Evolutionary conservation across 176 grass and related monocot genomes (phyloP).

Genomic region (Chrysopogon serrulatus): DNA sequence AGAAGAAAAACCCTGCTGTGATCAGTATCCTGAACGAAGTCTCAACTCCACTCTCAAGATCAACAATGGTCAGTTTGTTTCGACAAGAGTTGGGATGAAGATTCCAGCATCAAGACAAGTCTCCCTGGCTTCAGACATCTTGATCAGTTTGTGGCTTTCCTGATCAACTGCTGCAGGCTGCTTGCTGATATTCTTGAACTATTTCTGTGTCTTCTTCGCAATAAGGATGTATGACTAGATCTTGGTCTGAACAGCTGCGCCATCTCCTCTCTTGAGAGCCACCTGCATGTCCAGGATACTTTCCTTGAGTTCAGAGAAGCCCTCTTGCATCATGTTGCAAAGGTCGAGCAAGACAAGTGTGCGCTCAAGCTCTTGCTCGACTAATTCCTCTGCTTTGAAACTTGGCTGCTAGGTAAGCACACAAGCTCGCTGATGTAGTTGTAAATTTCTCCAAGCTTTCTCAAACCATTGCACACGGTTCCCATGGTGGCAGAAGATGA

Average conservation of each 20-base stretch:
- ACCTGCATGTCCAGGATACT: conserved; percentile 21
- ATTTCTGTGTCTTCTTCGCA: not conserved
- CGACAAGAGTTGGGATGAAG: not conserved
- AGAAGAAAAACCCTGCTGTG: conserved; percentile 13
- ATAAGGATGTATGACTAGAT: not conserved
- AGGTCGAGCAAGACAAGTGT: conserved; percentile 45
- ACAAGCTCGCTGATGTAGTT: conserved; percentile 21
- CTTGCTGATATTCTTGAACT: not conserved
- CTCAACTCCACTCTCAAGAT: conserved; percentile 9
- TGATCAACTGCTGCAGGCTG: not conserved
- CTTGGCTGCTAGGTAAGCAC: conserved; percentile 35
- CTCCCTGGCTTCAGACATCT: conserved; percentile 6
- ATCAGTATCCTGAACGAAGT: conserved; percentile 13
- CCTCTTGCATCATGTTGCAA: conserved; percentile 30
- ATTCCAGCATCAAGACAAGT: conserved; percentile 1
- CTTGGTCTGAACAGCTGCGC: conserved; percentile 1
- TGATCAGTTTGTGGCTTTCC: not conserved
- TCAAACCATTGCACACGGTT: not conserved
- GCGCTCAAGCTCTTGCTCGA: conserved; percentile 43
- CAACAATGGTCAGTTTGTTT: conserved; percentile 20
- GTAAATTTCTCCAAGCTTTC: conserved; percentile 20
- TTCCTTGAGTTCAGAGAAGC: conserved; percentile 25
- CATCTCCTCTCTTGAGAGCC: conserved; percentile 28
- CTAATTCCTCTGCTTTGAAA: conserved; percentile 21
- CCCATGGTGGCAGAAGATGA: not conserved